phyloP scores from a whole-genome alignment of 2,329 filamentous ascomycete genomes.

The Phialemoniopsis sp. region DNA sequence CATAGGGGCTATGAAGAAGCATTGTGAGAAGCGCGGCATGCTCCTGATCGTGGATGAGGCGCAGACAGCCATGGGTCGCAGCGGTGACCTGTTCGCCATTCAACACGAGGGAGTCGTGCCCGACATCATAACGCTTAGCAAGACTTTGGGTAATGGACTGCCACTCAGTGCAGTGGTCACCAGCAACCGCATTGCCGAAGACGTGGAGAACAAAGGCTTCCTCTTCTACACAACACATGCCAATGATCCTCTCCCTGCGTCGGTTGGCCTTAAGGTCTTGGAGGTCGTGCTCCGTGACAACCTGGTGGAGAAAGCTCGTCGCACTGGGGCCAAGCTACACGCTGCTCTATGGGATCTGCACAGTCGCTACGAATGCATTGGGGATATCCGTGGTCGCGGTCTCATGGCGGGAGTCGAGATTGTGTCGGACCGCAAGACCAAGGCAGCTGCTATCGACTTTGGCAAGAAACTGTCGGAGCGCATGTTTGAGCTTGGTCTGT shows the following conservation, averaged over 20 bases:
- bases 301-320: constrained; percentile 40
- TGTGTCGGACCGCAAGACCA: constrained; percentile 41
- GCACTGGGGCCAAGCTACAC: constrained; percentile 40
- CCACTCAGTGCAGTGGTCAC: constrained; percentile 56
- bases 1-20: constrained; percentile 46
- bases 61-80: constrained; percentile 54
- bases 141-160: constrained; percentile 58
- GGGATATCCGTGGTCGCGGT: constrained; percentile 56
- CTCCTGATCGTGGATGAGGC: constrained; percentile 59
- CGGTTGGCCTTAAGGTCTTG: constrained; percentile 57
- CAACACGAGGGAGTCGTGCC: constrained; percentile 49
- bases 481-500: constrained; percentile 41
- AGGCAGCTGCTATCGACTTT: constrained; percentile 40
- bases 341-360: constrained; percentile 40
- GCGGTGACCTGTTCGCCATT: constrained; percentile 56
- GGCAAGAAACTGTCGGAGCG: constrained; percentile 30
- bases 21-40: constrained; percentile 54
- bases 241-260: constrained; percentile 57
- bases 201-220: constrained; percentile 42
- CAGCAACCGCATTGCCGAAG: constrained; percentile 44
- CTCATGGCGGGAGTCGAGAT: constrained; percentile 57
- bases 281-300: constrained; percentile 55
- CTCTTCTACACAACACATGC: constrained; percentile 59
- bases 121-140: constrained; percentile 56
- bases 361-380: constrained; percentile 54